Evolutionary conservation across 169 alveolate species (phyloP).

Genomic region (Cryptosporidium viatorum): DNA sequence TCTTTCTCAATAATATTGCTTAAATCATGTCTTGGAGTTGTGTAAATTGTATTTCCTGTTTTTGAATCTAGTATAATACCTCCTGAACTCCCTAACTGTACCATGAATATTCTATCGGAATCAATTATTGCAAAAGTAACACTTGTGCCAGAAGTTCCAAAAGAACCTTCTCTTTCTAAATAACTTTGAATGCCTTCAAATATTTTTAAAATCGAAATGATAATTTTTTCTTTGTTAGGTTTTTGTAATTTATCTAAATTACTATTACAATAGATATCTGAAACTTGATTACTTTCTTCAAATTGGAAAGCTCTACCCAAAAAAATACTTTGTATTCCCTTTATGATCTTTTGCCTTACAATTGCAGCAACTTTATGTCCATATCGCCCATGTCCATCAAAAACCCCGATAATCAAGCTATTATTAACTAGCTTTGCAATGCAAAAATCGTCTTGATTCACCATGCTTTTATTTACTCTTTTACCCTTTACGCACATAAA

Average conservation of each 20-base stretch:
- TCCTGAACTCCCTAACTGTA: conserved; percentile 65
- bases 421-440: conserved; percentile 20
- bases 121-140: conserved; percentile 38
- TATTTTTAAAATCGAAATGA: not conserved
- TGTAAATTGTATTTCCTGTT: conserved; percentile 15
- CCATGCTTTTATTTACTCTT: conserved; percentile 57
- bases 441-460: conserved; percentile 66
- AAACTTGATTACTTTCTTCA: not conserved
- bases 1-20: conserved; percentile 15
- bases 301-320: not conserved
- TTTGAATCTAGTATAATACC: conserved; percentile 26
- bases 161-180: conserved; percentile 46
- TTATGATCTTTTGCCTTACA: conserved; percentile 44
- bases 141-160: conserved; percentile 71
- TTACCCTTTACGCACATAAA: conserved; percentile 32
- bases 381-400: conserved; percentile 73
- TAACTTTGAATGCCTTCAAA: conserved; percentile 20
- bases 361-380: conserved; percentile 63
- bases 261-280: not conserved
- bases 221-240: not conserved
- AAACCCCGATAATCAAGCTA: conserved; percentile 29
- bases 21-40: conserved; percentile 32
- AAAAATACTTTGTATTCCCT: conserved; percentile 49
- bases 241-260: not conserved
- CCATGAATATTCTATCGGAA: conserved; percentile 34